Base-by-base conservation (phyloP, 208 protist species). In the Vickermania ingenoplastis region DNA sequence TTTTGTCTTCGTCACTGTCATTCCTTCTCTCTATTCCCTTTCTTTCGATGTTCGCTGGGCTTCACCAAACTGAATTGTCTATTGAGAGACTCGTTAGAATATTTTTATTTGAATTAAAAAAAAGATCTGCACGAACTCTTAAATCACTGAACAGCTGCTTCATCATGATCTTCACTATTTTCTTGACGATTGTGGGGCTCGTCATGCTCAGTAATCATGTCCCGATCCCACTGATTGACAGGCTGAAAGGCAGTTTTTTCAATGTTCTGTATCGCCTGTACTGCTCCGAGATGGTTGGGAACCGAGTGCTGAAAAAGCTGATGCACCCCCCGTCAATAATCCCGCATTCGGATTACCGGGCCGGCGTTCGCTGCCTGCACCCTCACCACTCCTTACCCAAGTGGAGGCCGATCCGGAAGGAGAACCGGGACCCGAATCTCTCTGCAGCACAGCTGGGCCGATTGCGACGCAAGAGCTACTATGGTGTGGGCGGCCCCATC, bases 331-430 rank as follows among this genome's bases (percentile, higher is more conserved):
- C 77, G 0, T 52, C 66, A 22, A 48, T 53, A 25, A 71, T 77
- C 53, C 83, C 82, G 2, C 89, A 95, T 65, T 92, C 89, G 0
- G 77, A 94, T 71, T 89, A 79, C 65, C 81, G 79, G 28, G 69
- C 67, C 49, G 86, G 83, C n/a, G 72, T 86, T n/a, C 73, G 79
- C 17, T 71, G 57, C 49, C 53, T 90, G 7, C 69, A 69, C 53
- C 67, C 58, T 0, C 57, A 29, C 11, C 53, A 56, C 60, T 53
- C 52, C 22, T 31, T 69, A 27, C 53, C 41, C 27, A 29, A 29
- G 5, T 63, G 23, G 21, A 22, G 7, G 24, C 30, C 31, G 7
- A 45, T n/a, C 7, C 7, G 36, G 36, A 17, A 45, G 36, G 36
- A 7, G 17, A 45, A 45, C 36, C 36, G 11, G 36, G 17, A 45